phyloP scores from a whole-genome alignment of 371 early-diverging fungal species.

The Blyttiomyces sp. region DNA sequence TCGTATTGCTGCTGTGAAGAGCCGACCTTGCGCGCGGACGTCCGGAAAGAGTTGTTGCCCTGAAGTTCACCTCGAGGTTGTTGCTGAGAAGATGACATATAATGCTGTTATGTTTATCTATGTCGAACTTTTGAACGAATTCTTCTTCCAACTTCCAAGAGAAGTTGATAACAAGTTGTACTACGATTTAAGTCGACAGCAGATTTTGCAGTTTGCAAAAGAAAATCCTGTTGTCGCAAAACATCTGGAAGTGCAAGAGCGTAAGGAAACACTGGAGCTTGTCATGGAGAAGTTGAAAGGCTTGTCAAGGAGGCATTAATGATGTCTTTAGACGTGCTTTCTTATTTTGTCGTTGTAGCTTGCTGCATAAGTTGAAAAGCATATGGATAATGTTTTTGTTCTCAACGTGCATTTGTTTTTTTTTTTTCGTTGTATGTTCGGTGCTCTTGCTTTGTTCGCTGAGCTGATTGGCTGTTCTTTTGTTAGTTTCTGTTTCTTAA shows the following conservation, averaged over 20 bases:
- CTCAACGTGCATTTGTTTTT: background rate
- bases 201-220: constrained; percentile 82
- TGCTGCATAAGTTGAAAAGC: too few species aligned
- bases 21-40: constrained; percentile 67
- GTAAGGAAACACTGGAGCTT: constrained; percentile 75
- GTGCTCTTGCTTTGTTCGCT: background rate
- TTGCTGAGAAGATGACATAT: constrained; percentile 89
- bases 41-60: constrained; percentile 89
- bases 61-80: constrained; percentile 84
- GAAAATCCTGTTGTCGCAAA: constrained; percentile 83
- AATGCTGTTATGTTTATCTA: constrained; percentile 93
- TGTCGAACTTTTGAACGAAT: constrained; percentile 93
- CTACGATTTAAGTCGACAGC: constrained; percentile 53
- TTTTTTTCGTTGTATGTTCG: background rate
- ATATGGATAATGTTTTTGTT: background rate
- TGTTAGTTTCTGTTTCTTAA: too few species aligned
- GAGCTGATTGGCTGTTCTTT: background rate
- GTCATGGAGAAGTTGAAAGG: constrained; percentile 58
- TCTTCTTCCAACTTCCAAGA: constrained; percentile 94
- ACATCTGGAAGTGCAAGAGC: constrained; percentile 83
- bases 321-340: too few species aligned
- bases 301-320: constrained; percentile 13
- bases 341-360: too few species aligned
- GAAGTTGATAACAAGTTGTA: constrained; percentile 86
- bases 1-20: constrained; percentile 73